A percentile compares a stretch with the other conserved stretches of the same genome.
These are phyloP conservation scores for Comarum palustre DNA, from an alignment of 306 rosid species.

Conservation along the genomic window DNA sequence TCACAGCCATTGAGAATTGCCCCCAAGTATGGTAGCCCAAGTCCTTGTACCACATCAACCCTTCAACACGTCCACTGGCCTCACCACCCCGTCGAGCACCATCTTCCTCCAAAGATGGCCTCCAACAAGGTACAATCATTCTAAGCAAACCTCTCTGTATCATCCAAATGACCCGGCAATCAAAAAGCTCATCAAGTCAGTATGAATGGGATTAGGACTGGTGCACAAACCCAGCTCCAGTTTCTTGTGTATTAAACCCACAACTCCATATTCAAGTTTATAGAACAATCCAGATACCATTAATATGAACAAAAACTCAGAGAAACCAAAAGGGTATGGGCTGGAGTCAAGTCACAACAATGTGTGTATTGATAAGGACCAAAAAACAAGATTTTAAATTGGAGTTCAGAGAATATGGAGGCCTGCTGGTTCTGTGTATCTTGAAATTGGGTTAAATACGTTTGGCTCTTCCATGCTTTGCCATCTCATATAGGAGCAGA, in stretches of 20 bases:
- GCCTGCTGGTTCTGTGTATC: conserved; percentile 62
- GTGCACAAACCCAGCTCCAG: conserved; percentile 25
- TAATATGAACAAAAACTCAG: conserved; percentile 47
- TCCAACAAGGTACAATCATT: conserved; percentile 76
- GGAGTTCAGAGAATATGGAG: conserved; percentile 73
- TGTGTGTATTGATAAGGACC: conserved; percentile 46
- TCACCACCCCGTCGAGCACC: conserved; percentile 32
- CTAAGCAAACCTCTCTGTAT: conserved; percentile 9
- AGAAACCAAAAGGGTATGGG: conserved; percentile 77
- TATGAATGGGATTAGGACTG: conserved; percentile 18
- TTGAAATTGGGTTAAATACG: conserved; percentile 57
- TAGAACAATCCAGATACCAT: conserved; percentile 48
- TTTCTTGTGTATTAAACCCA: conserved; percentile 38
- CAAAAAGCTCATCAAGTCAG: conserved; percentile 21
- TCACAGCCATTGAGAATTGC: conserved; percentile 77
- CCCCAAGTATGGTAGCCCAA: conserved; percentile 77
- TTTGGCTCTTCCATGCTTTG: conserved; percentile 40
- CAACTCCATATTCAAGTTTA: conserved; percentile 35
- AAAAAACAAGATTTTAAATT: conserved; percentile 41
- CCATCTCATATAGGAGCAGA: conserved; percentile 51
- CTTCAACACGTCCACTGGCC: conserved; percentile 56
- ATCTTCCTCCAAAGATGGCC: conserved; percentile 53
- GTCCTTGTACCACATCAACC: conserved; percentile 77
- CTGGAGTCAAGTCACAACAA: conserved; percentile 45
- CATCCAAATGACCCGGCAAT: conserved; percentile 34